Evolutionary conservation across 2,329 filamentous ascomycete genomes (phyloP), one percentile per base, ranked within the genome.

Genomic region (Ceratocystis harringtonii): DNA sequence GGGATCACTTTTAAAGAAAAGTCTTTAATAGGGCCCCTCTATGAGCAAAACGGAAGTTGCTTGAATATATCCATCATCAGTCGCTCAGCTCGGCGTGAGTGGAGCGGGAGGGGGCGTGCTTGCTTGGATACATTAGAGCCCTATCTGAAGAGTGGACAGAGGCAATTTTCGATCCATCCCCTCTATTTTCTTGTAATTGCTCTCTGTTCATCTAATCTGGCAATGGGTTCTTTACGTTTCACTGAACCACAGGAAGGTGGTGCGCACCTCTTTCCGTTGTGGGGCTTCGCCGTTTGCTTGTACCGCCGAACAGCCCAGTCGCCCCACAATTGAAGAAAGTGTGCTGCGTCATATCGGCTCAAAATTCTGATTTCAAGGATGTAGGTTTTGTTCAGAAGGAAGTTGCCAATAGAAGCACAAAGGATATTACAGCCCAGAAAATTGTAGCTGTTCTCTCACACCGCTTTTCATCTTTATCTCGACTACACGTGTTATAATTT

Each of bases 321-420:
- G 52, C 52, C 52, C 52, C 52, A 58, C 52, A 30, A 30, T 58
- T 58, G 28, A 32, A 25, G 25, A 58, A 58, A 58, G 28, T 58
- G 28, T 15, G 10, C 32, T 58, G 52, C 52, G 52, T 58, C 52
- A 58, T 17, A 30, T 58, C 52, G 28, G 28, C 32, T 30, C 7
- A 30, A 28, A 57, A 12, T 61, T 65, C 50, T 65, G 62, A 32
- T 69, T 30, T 25, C 28, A 32, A 30, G 17, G 25, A 10, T 17
- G 52, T 36, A 30, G 52, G 12, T 19, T 58, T 25, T n/a, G 25
- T 12, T 32, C n/a, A 58, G n/a, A 58, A 52, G 7, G 25, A 5
- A 32, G 52, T 7, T 30, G 25, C 52, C 32, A 12, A 32, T 32
- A 30, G 32, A 32, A 58, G 5, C 25, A 17, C 32, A 36, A 10